phyloP scores from a whole-genome alignment of 1,284 basidiomycete species.

The Trichosporon ovoides region DNA sequence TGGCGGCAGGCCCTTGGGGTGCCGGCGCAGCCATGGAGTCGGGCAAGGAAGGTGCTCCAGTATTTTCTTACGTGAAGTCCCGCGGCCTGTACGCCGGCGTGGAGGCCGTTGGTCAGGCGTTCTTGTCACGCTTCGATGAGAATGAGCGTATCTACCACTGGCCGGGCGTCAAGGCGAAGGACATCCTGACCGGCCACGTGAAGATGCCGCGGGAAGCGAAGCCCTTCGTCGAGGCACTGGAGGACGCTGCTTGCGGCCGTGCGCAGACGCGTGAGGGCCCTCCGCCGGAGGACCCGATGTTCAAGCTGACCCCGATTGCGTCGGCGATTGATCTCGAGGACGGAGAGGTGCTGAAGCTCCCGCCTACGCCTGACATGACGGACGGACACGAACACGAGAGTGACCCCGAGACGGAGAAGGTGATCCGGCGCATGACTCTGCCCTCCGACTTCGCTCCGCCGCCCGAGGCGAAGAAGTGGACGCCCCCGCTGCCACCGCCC shows the following conservation, averaged over 20 bases:
- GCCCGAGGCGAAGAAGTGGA: background rate
- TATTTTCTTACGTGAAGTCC: conserved; percentile 48
- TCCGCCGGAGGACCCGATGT: conserved; percentile 33
- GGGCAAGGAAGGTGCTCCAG: conserved; percentile 49
- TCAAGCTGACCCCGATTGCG: background rate
- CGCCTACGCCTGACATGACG: conserved; percentile 49
- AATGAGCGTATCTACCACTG: conserved; percentile 48
- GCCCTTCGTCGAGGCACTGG: conserved; percentile 48
- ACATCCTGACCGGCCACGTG: conserved; percentile 43
- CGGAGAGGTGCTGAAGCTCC: conserved; percentile 50
- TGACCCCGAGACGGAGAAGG: conserved; percentile 39
- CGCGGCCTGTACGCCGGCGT: conserved; percentile 52
- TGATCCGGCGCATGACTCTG: conserved; percentile 15
- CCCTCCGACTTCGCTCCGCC: background rate
- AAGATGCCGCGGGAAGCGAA: conserved; percentile 50
- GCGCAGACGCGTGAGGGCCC: conserved; percentile 49
- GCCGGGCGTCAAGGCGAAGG: conserved; percentile 48
- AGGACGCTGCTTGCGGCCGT: conserved; percentile 53
- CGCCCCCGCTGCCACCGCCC: background rate
- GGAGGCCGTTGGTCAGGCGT: conserved; percentile 52
- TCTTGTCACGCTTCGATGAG: conserved; percentile 47
- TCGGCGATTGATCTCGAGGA: conserved; percentile 27
- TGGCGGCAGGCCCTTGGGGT: conserved; percentile 54
- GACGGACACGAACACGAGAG: conserved; percentile 40
- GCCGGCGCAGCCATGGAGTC: conserved; percentile 51